A percentile compares a stretch with the other conserved stretches of the same genome.
Conservation (phyloP, 441 rosid species). For the Gossypium lobatum region DNA sequence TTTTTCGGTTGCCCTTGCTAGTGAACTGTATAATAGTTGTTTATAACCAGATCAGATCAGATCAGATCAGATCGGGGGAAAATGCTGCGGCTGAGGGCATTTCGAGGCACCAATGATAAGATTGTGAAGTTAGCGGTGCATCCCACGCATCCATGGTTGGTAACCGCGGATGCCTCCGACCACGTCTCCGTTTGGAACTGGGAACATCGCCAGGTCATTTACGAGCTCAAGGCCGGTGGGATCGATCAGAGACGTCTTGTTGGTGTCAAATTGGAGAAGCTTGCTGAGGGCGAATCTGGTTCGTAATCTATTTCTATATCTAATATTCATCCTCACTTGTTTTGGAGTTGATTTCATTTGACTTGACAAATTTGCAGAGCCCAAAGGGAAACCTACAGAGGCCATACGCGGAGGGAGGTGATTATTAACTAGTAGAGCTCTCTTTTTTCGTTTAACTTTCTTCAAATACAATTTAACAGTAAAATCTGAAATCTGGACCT, state of each 20-base stretch:
- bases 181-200: conserved; percentile 93
- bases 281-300: conserved; percentile 97
- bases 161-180: conserved; percentile 84
- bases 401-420: conserved; percentile 98
- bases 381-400: conserved; percentile 83
- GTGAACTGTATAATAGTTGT: background rate
- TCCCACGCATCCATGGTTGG: conserved; percentile 97
- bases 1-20: background rate
- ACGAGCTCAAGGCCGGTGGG: conserved; percentile 93
- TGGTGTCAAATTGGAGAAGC: conserved; percentile 96
- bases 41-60: background rate
- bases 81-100: conserved; percentile 80
- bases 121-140: conserved; percentile 87
- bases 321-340: background rate
- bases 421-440: background rate
- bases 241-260: conserved; percentile 95
- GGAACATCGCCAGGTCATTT: conserved; percentile 95
- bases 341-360: background rate
- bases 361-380: conserved; percentile 30
- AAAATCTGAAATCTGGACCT: background rate
- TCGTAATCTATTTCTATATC: background rate
- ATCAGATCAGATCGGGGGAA: conserved; percentile 13
- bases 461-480: background rate
- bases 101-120: conserved; percentile 64
- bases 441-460: background rate